These are phyloP conservation scores for Saccharomycopsis sp. DNA, from an alignment of 805 yeast genomes.

Conservation along the genomic window DNA sequence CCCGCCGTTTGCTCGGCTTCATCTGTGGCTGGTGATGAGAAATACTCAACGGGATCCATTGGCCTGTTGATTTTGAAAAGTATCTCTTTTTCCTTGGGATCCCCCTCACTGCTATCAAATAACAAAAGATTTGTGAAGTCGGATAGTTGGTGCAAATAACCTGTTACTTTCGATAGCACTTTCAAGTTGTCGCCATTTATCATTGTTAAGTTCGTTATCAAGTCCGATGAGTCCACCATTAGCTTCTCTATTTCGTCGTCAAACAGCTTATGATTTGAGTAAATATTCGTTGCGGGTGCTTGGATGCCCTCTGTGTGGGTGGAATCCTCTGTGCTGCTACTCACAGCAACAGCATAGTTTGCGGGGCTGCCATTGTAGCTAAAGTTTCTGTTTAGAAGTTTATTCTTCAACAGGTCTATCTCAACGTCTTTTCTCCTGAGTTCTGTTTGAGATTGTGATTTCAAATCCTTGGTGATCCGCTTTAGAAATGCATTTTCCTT, in stretches of 20 bases:
- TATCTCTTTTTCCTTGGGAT: neutral
- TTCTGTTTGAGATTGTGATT: conserved; percentile 8
- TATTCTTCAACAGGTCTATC: conserved; percentile 14
- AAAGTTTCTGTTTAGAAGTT: conserved; percentile 7
- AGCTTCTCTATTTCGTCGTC: conserved; percentile 17
- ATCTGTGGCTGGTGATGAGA: too few relatives aligned
- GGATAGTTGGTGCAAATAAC: conserved; percentile 6
- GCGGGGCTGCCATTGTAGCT: neutral
- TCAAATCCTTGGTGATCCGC: neutral
- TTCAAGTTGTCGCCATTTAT: conserved; percentile 9
- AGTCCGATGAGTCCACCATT: conserved; percentile 18
- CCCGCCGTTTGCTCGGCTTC: neutral
- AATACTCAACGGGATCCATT: conserved; percentile 5
- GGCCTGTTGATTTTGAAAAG: neutral
- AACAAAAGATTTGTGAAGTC: neutral
- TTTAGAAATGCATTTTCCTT: too few relatives aligned
- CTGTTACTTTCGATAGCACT: neutral
- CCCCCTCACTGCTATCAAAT: too few relatives aligned
- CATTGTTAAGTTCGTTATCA: conserved; percentile 13
- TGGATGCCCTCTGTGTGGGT: neutral
- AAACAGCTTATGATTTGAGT: conserved; percentile 1
- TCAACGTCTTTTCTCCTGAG: conserved; percentile 17
- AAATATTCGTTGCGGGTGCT: conserved; percentile 1
- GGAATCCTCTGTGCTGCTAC: too few relatives aligned
- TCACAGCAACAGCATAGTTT: too few relatives aligned